These are phyloP conservation scores for Alternaria atra DNA, from an alignment of 2,329 filamentous ascomycete species.

Conservation along the genomic window DNA sequence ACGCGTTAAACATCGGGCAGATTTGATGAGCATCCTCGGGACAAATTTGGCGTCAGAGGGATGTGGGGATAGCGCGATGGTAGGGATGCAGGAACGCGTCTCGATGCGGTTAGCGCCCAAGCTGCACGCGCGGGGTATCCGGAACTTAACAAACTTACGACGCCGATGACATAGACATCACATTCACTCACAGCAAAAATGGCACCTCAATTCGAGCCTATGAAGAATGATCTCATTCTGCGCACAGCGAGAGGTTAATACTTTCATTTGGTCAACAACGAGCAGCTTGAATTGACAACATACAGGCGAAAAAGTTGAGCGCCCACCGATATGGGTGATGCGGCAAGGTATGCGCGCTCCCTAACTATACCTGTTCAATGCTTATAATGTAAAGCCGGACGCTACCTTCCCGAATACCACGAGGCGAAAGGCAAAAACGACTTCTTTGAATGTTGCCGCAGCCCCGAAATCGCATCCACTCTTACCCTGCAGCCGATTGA, in stretches of 20 bases:
- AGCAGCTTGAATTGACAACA: conserved; percentile 26
- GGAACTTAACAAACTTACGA: conserved; percentile 21
- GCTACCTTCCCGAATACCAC: conserved; percentile 98
- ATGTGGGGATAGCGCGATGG: conserved; percentile 7
- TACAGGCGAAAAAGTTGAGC: conserved; percentile 85
- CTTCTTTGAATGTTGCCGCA: conserved; percentile 97
- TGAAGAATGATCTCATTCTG: conserved; percentile 92
- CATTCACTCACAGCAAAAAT: conserved; percentile 57
- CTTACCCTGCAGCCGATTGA: conserved; percentile 95
- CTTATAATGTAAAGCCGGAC: conserved; percentile 71
- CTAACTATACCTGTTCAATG: not conserved
- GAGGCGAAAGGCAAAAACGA: conserved; percentile 89
- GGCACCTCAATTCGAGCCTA: conserved; percentile 76
- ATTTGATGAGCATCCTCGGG: conserved; percentile 30
- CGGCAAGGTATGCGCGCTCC: conserved; percentile 75
- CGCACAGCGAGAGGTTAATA: conserved; percentile 83
- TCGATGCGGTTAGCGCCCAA: conserved; percentile 28
- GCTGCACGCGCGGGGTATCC: conserved; percentile 35
- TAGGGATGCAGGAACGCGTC: conserved; percentile 28
- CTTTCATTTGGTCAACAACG: not conserved
- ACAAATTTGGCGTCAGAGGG: conserved; percentile 1
- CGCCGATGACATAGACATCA: conserved; percentile 22
- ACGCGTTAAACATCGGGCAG: conserved; percentile 18
- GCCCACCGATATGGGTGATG: conserved; percentile 99
- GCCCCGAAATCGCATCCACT: conserved; percentile 90